phyloP scores from a whole-genome alignment of 2,329 filamentous ascomycete genomes.

The Fusarium temperatum region DNA sequence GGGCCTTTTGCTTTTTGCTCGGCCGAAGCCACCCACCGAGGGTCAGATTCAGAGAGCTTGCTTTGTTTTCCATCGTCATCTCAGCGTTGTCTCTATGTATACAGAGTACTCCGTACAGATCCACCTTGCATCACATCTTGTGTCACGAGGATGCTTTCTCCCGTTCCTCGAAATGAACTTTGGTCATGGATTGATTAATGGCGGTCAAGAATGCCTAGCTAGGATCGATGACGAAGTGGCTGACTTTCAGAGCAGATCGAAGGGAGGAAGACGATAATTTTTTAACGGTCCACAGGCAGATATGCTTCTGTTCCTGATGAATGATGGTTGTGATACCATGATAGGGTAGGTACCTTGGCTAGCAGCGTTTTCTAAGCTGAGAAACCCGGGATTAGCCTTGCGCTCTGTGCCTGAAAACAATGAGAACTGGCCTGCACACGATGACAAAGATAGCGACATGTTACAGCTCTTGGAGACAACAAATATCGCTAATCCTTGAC shows the following conservation, averaged over 20 bases:
- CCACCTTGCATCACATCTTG: constrained; percentile 2
- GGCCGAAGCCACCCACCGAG: not conserved
- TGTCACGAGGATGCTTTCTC: not conserved
- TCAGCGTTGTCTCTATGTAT: not conserved
- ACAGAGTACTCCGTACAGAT: not conserved
- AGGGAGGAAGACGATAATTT: not conserved
- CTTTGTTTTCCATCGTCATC: constrained; percentile 23
- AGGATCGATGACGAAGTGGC: constrained; percentile 8
- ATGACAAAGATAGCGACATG: not conserved
- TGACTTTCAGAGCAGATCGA: not conserved
- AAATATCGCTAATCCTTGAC: not conserved
- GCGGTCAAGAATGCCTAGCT: constrained; percentile 22
- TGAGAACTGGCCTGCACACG: not conserved
- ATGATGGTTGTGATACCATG: not conserved
- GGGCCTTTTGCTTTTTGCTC: constrained; percentile 5
- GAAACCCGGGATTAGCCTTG: not conserved
- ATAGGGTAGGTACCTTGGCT: not conserved
- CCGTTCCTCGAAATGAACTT: not conserved
- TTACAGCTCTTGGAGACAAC: not conserved
- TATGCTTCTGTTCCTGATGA: not conserved
- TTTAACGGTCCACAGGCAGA: not conserved
- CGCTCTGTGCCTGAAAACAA: not conserved
- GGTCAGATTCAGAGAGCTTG: constrained; percentile 5
- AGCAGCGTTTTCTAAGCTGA: not conserved
- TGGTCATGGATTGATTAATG: constrained; percentile 9